Percentiles rank a stretch among this genome's conserved stretches.
Evolutionary conservation across 2,329 filamentous ascomycete species (phyloP).

Genomic region (Aaosphaeria pasadenensis): DNA sequence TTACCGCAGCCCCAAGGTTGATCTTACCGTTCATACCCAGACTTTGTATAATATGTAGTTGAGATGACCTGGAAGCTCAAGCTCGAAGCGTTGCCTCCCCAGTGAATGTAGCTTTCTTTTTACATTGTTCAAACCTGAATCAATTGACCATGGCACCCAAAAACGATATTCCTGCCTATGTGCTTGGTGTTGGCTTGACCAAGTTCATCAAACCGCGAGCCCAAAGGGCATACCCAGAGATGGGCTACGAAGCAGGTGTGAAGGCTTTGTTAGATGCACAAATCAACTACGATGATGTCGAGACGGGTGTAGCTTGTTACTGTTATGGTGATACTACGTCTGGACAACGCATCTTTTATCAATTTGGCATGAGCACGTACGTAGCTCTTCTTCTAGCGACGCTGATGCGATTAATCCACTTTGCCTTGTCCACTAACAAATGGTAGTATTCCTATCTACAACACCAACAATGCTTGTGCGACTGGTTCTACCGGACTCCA

Average conservation of each 20-base stretch:
- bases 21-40: no score
- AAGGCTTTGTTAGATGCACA: conserved; percentile 80
- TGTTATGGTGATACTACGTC: conserved; percentile 94
- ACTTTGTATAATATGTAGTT: no score
- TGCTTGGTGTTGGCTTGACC: conserved; percentile 95
- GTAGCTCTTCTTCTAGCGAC: neutral
- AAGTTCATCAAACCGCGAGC: conserved; percentile 97
- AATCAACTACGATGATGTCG: conserved; percentile 93
- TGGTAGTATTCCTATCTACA: conserved; percentile 78
- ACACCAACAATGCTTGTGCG: conserved; percentile 97
- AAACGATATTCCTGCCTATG: conserved; percentile 59
- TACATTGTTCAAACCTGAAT: no score
- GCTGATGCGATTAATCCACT: conserved; percentile 22
- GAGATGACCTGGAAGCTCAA: no score
- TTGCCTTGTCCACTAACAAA: conserved; percentile 3
- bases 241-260: conserved; percentile 86
- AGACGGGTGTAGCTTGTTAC: conserved; percentile 90
- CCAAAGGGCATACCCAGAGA: conserved; percentile 88
- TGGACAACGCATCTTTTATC: conserved; percentile 94
- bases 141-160: conserved; percentile 19
- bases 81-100: no score
- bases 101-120: no score
- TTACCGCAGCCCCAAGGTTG: no score
- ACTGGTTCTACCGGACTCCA: conserved; percentile 86
- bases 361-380: conserved; percentile 82